These are phyloP conservation scores for Fraxinus ornus DNA, from an alignment of 305 asterid genomes.

Conservation along the genomic window DNA sequence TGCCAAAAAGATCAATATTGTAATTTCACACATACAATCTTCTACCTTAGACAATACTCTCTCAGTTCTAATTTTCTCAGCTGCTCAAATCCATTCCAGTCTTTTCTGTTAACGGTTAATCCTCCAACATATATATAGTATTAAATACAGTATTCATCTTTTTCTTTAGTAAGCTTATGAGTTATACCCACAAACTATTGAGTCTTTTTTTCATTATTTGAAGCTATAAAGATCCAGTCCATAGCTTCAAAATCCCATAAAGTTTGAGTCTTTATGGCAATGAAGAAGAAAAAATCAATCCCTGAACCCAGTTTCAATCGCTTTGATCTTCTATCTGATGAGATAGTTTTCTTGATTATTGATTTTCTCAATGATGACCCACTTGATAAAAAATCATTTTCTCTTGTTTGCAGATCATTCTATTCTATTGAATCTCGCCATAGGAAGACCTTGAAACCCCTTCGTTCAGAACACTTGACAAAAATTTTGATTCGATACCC, in stretches of 20 bases:
- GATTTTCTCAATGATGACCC: conserved; percentile 65
- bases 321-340: conserved; percentile 69
- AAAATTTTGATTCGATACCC: conserved; percentile 54
- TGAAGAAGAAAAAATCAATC: conserved; percentile 38
- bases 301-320: conserved; percentile 36
- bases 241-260: conserved; percentile 11
- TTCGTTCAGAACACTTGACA: conserved; percentile 54
- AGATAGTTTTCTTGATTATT: conserved; percentile 58
- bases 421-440: conserved; percentile 39
- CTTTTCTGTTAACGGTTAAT: conserved; percentile 39
- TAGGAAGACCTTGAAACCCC: conserved; percentile 48
- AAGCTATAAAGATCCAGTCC: background rate
- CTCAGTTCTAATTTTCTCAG: conserved; percentile 7
- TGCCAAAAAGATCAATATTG: conserved; percentile 19
- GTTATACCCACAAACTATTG: background rate
- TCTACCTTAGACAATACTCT: conserved; percentile 8
- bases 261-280: conserved; percentile 21
- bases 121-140: background rate
- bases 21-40: background rate
- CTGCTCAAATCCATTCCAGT: conserved; percentile 16
- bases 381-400: conserved; percentile 54
- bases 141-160: background rate
- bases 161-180: conserved; percentile 3
- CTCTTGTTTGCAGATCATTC: conserved; percentile 69
- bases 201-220: conserved; percentile 4